Evolutionary conservation across 192 early-diverging fungal species (phyloP), one percentile per base, ranked within the genome.

Genomic region (Chytriomyces confervae): DNA sequence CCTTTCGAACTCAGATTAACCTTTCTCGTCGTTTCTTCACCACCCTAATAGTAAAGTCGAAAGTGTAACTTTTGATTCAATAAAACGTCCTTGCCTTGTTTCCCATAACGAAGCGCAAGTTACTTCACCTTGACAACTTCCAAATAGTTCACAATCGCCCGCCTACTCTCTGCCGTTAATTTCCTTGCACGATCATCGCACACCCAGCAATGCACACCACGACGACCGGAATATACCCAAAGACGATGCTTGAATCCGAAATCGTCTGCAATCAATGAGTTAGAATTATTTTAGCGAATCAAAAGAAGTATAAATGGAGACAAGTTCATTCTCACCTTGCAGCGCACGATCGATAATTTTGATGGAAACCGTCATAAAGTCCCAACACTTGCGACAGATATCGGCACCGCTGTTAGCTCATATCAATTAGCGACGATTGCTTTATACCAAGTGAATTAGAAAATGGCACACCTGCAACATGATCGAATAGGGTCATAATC

Each of bases 151-250:
- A 95, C 92, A 53, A 99, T 92, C 0, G 95, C 92, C 47, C 90
- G 88, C 62, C 97, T 84, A n/a, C 87, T 89, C 8, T 93, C 89
- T 63, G 93, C 90, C 64, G 87, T 90, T 73, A 99, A 79, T 71
- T 87, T 81, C 7, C 94, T 88, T 5, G 97, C 97, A 11, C 90
- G 83, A 67, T 95, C 93, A 80, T 99, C 97, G 65, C 91, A 93
- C 23, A 99, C 92, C 97, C 97, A 99, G 86, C 96, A 97, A 89
- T 99, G 97, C 50, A 98, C 94, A 77, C 97, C 97, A 82, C 97
- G 94, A 67, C 97, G 93, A 69, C 97, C 97, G 73, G 91, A 93
- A 72, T 96, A 99, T 5, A 96, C 95, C 97, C 97, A 99, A 57
- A 99, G 82, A 8, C 96, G 73, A 61, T 97, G 90, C 72, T 92